Evolutionary conservation across 2,329 filamentous ascomycete genomes (phyloP).

Genomic region (Calycina herbarum): DNA sequence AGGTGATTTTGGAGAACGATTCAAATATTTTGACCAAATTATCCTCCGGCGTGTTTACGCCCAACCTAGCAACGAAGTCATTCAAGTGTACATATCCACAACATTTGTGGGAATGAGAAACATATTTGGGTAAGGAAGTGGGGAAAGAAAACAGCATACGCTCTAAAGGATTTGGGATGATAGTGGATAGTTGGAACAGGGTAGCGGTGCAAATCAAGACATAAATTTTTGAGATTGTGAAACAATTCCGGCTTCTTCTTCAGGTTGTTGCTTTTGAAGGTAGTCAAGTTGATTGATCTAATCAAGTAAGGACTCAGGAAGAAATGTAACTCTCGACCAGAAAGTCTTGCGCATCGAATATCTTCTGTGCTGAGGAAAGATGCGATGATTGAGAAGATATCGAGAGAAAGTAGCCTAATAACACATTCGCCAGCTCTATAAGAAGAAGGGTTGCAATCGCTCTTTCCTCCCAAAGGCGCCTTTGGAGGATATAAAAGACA

Average conservation of each 20-base stretch:
- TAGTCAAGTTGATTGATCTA: slow-evolving; percentile 9
- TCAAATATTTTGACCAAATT: not conserved
- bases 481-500: not conserved
- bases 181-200: not conserved
- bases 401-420: not conserved
- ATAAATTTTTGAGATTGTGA: slow-evolving; percentile 8
- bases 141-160: not conserved
- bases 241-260: not conserved
- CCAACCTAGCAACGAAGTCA: not conserved
- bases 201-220: slow-evolving; percentile 1
- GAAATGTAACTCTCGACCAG: slow-evolving; percentile 16
- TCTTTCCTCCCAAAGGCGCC: not conserved
- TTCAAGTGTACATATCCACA: not conserved
- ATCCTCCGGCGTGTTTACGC: no score
- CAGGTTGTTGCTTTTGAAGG: slow-evolving; percentile 4
- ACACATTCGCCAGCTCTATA: not conserved
- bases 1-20: slow-evolving; percentile 7
- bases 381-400: slow-evolving; percentile 16
- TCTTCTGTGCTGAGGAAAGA: slow-evolving; percentile 6
- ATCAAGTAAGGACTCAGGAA: slow-evolving; percentile 19
- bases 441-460: not conserved
- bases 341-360: slow-evolving; percentile 17
- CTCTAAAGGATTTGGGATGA: not conserved
- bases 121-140: not conserved
- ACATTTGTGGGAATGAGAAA: not conserved